Evolutionary conservation across 2,329 filamentous ascomycete species (phyloP).

Genomic region (Endocalyx cinctus): DNA sequence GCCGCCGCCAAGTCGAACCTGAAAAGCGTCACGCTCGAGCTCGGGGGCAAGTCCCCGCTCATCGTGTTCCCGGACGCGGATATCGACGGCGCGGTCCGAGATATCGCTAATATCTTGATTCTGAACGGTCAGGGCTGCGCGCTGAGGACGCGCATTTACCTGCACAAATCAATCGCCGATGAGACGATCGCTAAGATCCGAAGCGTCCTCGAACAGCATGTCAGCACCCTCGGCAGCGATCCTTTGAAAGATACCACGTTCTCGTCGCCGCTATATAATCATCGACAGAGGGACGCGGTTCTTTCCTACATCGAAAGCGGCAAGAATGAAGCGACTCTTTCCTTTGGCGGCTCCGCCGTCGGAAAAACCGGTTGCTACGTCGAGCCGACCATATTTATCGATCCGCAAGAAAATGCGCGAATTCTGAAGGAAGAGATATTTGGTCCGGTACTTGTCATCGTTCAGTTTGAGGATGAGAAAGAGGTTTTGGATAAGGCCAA

Average conservation of each 20-base stretch:
- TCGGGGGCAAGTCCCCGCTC: conserved; percentile 14
- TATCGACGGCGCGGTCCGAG: background rate
- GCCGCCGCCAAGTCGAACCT: conserved; percentile 15
- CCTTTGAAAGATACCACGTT: background rate
- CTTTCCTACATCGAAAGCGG: conserved; percentile 1
- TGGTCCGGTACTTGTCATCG: conserved; percentile 57
- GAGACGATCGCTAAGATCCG: background rate
- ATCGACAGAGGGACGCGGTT: conserved; percentile 1
- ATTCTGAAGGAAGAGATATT: conserved; percentile 61
- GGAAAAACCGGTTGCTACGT: conserved; percentile 42
- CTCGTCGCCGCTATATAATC: conserved; percentile 4
- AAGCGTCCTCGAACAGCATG: background rate
- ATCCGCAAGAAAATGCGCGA: conserved; percentile 35
- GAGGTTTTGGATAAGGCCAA: conserved; percentile 51
- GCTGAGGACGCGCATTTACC: background rate
- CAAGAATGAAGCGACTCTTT: conserved; percentile 46
- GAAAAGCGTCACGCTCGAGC: conserved; percentile 14
- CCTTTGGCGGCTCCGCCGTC: conserved; percentile 50
- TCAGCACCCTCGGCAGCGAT: background rate
- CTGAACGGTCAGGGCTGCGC: conserved; percentile 3
- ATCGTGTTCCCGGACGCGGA: conserved; percentile 9
- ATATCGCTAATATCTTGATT: background rate
- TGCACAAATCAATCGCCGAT: conserved; percentile 1
- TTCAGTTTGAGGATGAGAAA: conserved; percentile 52
- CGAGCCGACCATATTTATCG: conserved; percentile 41